phyloP scores from a whole-genome alignment of 1,139 yeast species.

The Kluyveromyces sp. region DNA sequence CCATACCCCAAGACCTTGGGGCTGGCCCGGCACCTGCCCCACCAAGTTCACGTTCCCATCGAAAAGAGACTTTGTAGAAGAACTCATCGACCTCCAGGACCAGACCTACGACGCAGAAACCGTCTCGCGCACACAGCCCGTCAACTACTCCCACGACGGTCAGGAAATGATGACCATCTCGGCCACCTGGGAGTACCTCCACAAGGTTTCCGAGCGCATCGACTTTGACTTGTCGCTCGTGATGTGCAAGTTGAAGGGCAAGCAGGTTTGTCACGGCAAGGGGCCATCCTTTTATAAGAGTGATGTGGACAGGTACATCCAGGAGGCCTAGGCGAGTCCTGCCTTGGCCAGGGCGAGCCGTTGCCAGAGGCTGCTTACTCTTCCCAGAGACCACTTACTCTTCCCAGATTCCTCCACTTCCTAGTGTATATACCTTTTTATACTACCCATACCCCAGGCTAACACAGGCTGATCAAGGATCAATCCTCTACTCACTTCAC shows the following conservation, averaged over 20 bases:
- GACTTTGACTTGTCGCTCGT: conserved; percentile 52
- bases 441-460: too few relatives aligned
- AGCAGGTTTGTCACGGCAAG: conserved; percentile 69
- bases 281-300: conserved; percentile 71
- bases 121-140: background rate
- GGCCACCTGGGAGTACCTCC: conserved; percentile 75
- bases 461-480: too few relatives aligned
- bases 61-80: conserved; percentile 8
- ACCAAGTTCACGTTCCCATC: conserved; percentile 13
- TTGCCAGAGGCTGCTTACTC: too few relatives aligned
- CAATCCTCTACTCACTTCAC: too few relatives aligned
- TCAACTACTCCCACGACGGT: conserved; percentile 14
- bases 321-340: conserved; percentile 3
- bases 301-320: conserved; percentile 36
- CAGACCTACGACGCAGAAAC: background rate
- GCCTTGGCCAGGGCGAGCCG: too few relatives aligned
- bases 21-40: background rate
- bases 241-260: conserved; percentile 53
- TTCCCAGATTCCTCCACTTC: too few relatives aligned
- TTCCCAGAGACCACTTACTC: too few relatives aligned
- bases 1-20: too few relatives aligned
- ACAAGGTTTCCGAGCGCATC: conserved; percentile 39
- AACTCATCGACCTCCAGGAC: background rate
- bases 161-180: conserved; percentile 56
- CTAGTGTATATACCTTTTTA: too few relatives aligned